These are phyloP conservation scores for Ulota crispa DNA, from an alignment of 225 moss, liverwort and hornwort species.

Conservation along the genomic window DNA sequence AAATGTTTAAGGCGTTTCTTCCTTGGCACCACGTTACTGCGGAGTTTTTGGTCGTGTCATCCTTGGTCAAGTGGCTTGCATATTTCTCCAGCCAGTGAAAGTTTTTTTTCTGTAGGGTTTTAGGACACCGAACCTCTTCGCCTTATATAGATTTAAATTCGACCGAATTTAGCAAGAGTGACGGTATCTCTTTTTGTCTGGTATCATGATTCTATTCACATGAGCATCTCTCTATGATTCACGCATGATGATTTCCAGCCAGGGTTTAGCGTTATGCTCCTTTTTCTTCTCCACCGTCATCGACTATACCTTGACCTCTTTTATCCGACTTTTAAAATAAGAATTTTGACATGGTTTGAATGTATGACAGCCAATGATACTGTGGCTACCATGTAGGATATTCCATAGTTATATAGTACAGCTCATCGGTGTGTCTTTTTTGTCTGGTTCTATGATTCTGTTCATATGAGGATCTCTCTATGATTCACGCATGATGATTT, in stretches of 20 bases:
- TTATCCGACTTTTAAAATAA: background rate
- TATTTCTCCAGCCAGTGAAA: background rate
- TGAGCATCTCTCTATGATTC: background rate
- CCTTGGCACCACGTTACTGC: background rate
- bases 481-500: background rate
- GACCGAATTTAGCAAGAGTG: background rate
- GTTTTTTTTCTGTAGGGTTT: conserved; percentile 32
- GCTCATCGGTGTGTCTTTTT: no score
- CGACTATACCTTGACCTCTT: background rate
- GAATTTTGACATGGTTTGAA: background rate
- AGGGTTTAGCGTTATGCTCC: conserved; percentile 25
- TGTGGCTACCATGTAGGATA: background rate
- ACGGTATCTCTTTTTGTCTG: background rate
- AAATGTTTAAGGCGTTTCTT: background rate
- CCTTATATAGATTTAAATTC: background rate
- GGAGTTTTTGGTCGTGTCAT: conserved; percentile 12
- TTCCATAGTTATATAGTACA: background rate
- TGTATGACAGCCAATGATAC: background rate
- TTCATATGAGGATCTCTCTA: background rate
- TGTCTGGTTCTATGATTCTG: background rate
- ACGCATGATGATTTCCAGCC: background rate
- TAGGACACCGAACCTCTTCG: background rate
- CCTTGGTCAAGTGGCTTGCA: conserved; percentile 5
- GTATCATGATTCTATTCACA: background rate
- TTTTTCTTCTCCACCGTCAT: background rate